A percentile compares a stretch with the other conserved stretches of the same genome.
Evolutionary conservation across 2,329 filamentous ascomycete genomes (phyloP).

Genomic region (Trichocomaceae sp.): DNA sequence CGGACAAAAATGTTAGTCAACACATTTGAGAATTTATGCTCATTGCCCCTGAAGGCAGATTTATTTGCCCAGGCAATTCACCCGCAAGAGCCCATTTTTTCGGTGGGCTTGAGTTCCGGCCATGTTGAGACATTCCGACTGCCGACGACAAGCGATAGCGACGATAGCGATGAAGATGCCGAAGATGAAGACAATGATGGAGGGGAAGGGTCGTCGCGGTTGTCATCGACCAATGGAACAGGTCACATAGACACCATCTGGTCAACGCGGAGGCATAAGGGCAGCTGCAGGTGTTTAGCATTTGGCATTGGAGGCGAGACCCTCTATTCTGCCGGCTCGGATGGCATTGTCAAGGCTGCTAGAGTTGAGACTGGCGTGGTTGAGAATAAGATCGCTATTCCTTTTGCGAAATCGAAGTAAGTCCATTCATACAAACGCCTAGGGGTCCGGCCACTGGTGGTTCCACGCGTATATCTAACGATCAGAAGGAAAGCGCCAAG

Average conservation of each 20-base stretch:
- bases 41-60: slow-evolving; percentile 75
- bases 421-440: slow-evolving; percentile 16
- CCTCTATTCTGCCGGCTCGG: slow-evolving; percentile 55
- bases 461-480: slow-evolving; percentile 1
- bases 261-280: slow-evolving; percentile 86
- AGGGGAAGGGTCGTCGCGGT: slow-evolving; percentile 29
- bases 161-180: slow-evolving; percentile 44
- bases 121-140: slow-evolving; percentile 81
- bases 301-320: slow-evolving; percentile 73
- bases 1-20: not conserved
- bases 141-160: slow-evolving; percentile 49
- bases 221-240: slow-evolving; percentile 51
- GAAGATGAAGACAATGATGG: slow-evolving; percentile 43
- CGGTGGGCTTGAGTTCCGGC: slow-evolving; percentile 76
- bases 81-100: slow-evolving; percentile 73
- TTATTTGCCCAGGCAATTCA: slow-evolving; percentile 86
- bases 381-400: slow-evolving; percentile 73
- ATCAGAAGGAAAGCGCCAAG: slow-evolving; percentile 3
- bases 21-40: slow-evolving; percentile 69
- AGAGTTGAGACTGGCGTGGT: slow-evolving; percentile 59
- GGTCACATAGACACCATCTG: slow-evolving; percentile 76
- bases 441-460: not conserved
- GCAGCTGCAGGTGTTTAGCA: slow-evolving; percentile 75
- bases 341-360: slow-evolving; percentile 58
- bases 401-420: slow-evolving; percentile 41